Conservation (phyloP, 257 asterid species). For the Ligustrum vulgare region DNA sequence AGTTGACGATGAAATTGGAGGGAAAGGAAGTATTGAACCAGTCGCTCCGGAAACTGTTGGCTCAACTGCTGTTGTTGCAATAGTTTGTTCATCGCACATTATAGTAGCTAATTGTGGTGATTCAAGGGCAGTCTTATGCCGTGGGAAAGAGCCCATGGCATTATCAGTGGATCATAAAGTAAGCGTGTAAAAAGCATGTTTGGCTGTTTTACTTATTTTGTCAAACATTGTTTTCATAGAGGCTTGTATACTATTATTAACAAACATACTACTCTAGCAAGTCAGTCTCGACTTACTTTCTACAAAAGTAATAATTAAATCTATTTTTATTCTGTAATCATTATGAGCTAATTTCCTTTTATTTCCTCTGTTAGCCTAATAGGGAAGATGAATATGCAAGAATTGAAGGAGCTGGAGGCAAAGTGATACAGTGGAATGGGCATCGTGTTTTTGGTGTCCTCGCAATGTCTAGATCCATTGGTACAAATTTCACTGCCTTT, state of each 20-base stretch:
- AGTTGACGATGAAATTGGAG: constrained; percentile 84
- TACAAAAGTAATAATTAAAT: neutral
- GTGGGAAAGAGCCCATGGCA: constrained; percentile 78
- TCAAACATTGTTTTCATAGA: neutral
- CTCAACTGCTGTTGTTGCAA: constrained; percentile 84
- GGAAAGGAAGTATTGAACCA: constrained; percentile 51
- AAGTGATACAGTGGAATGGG: constrained; percentile 99
- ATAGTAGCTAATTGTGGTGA: constrained; percentile 93
- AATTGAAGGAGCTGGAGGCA: constrained; percentile 95
- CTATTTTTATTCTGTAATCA: neutral
- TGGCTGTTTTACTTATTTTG: neutral
- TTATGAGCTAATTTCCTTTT: constrained; percentile 18
- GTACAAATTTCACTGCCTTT: constrained; percentile 40
- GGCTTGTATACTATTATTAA: neutral
- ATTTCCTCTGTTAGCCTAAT: constrained; percentile 56
- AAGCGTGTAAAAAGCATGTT: constrained; percentile 11
- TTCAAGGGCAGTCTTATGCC: constrained; percentile 94
- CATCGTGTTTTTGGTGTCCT: constrained; percentile 97
- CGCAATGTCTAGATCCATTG: constrained; percentile 97
- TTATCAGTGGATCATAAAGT: constrained; percentile 90
- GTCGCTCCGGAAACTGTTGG: constrained; percentile 93
- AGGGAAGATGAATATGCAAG: constrained; percentile 92
- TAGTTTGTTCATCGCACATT: constrained; percentile 93
- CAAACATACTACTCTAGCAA: neutral
- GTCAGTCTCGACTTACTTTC: neutral